Evolutionary conservation across 257 asterid genomes (phyloP).

Genomic region (Przewalskia tangutica): DNA sequence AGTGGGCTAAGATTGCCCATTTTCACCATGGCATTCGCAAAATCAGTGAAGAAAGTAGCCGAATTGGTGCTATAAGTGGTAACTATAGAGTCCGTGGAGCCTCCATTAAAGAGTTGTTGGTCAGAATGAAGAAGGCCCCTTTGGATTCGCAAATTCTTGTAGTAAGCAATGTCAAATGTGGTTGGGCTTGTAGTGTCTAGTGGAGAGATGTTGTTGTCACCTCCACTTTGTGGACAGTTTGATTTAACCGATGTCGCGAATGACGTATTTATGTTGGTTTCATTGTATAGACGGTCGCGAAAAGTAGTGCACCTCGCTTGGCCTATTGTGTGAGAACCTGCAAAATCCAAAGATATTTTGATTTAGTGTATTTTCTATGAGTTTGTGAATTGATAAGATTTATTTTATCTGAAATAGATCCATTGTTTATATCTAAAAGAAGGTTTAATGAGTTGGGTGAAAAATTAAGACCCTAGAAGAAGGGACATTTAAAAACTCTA

Average conservation of each 20-base stretch:
- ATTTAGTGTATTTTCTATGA: background rate
- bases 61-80: background rate
- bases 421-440: too few relatives aligned
- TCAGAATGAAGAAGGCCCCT: slow-evolving; percentile 1
- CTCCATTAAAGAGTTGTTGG: background rate
- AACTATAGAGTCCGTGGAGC: background rate
- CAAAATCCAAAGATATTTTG: background rate
- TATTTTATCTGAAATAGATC: background rate
- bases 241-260: background rate
- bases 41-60: background rate
- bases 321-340: background rate
- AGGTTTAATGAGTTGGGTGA: too few relatives aligned
- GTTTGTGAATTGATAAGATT: too few relatives aligned
- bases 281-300: background rate
- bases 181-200: background rate
- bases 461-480: too few relatives aligned
- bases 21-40: background rate
- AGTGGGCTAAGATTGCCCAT: slow-evolving; percentile 3
- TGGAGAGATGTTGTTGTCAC: background rate
- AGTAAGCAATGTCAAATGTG: background rate
- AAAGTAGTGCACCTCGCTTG: background rate
- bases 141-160: background rate
- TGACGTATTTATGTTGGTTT: background rate
- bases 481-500: too few relatives aligned
- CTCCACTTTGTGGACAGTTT: background rate